Percentiles rank a stretch among this genome's conserved stretches.
These are phyloP conservation scores for Gomphus bonarii DNA, from an alignment of 1,284 basidiomycete genomes.

Conservation along the genomic window DNA sequence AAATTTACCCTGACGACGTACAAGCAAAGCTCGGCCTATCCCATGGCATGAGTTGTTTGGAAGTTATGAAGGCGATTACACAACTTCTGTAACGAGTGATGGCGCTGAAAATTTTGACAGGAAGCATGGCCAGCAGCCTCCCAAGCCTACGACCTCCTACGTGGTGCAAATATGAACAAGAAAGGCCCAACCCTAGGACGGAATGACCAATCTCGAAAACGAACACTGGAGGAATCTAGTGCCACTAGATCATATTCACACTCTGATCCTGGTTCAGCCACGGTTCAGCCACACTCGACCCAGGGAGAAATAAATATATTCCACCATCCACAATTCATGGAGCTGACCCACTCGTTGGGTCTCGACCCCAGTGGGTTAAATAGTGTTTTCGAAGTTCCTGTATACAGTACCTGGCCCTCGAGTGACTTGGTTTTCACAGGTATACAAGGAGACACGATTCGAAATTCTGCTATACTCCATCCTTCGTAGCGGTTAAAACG, in stretches of 20 bases:
- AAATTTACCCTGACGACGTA: not conserved
- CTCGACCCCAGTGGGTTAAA: slow-evolving; percentile 6
- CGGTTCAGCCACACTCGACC: not conserved
- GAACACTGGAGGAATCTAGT: not conserved
- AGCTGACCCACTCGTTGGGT: slow-evolving; percentile 2
- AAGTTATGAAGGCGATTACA: not conserved
- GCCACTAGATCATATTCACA: not conserved
- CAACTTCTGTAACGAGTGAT: not conserved
- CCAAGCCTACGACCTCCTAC: not conserved
- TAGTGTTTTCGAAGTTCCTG: not conserved
- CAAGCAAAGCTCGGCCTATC: not conserved
- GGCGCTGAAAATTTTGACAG: not conserved
- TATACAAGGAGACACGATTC: not conserved
- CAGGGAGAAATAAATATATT: not conserved
- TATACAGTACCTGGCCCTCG: not conserved
- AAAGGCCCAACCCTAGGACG: not conserved
- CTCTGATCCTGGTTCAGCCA: not conserved
- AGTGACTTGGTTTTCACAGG: not conserved
- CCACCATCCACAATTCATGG: not conserved
- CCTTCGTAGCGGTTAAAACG: not conserved
- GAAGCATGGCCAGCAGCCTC: slow-evolving; percentile 3
- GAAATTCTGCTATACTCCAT: not conserved
- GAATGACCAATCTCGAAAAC: not conserved
- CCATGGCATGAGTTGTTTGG: not conserved
- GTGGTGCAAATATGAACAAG: not conserved